phyloP scores from a whole-genome alignment of 768 basidiomycete genomes.

The Tulasnella sp. region DNA sequence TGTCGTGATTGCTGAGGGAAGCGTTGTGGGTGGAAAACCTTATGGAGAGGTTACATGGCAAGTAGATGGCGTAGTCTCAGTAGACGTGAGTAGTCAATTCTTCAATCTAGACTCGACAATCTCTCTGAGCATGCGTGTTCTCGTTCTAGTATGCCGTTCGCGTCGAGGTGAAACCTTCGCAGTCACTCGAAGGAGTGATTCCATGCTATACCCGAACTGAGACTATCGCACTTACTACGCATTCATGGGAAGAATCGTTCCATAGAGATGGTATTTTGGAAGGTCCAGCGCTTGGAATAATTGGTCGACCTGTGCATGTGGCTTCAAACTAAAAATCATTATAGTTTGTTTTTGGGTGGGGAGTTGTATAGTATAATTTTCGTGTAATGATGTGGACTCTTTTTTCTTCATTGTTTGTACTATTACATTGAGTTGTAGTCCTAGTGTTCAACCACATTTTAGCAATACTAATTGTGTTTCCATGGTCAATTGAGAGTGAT shows the following conservation, averaged over 20 bases:
- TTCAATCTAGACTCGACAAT: neutral
- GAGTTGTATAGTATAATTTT: too few relatives aligned
- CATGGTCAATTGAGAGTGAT: too few relatives aligned
- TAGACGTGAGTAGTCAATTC: neutral
- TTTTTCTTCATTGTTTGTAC: too few relatives aligned
- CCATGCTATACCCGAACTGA: neutral
- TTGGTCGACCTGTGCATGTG: too few relatives aligned
- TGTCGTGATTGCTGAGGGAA: too few relatives aligned
- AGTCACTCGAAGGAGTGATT: neutral
- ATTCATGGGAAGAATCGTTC: neutral
- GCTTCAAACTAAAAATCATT: too few relatives aligned
- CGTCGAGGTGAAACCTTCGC: constrained; percentile 2
- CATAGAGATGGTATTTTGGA: constrained; percentile 1
- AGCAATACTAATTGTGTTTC: too few relatives aligned
- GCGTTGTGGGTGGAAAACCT: neutral
- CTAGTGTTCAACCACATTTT: too few relatives aligned
- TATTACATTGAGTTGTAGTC: too few relatives aligned
- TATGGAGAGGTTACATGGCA: constrained; percentile 3
- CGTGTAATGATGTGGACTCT: too few relatives aligned
- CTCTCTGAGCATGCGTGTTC: neutral
- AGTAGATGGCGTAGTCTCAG: neutral
- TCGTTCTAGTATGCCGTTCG: neutral
- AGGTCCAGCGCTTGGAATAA: constrained; percentile 6
- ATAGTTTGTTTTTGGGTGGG: too few relatives aligned
- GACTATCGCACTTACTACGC: neutral